These are phyloP conservation scores for Chamaecyparis obtusa DNA, from an alignment of 75 land plant genomes.

Conservation along the genomic window DNA sequence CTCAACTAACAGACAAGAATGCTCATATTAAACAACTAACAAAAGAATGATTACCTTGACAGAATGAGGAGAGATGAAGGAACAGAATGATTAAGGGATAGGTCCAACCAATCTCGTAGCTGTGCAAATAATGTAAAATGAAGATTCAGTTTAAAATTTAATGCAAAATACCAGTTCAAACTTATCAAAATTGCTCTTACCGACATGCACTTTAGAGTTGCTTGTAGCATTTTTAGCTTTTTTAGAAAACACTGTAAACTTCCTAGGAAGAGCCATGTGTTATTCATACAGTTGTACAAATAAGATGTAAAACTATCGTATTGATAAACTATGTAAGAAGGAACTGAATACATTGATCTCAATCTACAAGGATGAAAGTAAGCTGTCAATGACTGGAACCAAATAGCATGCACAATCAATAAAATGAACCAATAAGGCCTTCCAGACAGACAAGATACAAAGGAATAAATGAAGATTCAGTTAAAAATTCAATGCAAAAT, in stretches of 20 bases:
- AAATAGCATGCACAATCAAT: too few relatives aligned
- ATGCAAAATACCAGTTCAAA: not conserved
- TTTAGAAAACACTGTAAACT: not conserved
- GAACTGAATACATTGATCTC: too few relatives aligned
- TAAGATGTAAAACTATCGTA: not conserved
- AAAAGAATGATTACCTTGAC: conserved; percentile 57
- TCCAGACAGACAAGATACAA: too few relatives aligned
- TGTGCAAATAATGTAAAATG: conserved; percentile 22
- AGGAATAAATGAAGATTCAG: too few relatives aligned
- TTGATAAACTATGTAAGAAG: not conserved
- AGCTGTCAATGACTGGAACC: too few relatives aligned
- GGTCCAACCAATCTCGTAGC: conserved; percentile 95
- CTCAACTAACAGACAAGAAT: not conserved
- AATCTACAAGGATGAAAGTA: too few relatives aligned
- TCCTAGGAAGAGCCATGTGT: not conserved
- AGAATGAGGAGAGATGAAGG: conserved; percentile 97
- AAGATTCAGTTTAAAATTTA: not conserved
- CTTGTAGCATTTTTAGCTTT: not conserved
- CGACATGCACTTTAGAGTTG: not conserved
- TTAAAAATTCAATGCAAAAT: too few relatives aligned
- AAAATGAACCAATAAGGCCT: too few relatives aligned
- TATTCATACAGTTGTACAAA: not conserved
- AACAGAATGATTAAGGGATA: conserved; percentile 87
- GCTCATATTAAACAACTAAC: not conserved
- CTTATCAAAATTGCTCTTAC: not conserved